Percentiles rank a stretch among this genome's conserved stretches.
These are phyloP conservation scores for Pascua sp. DNA, from an alignment of 1,284 basidiomycete species.

Conservation along the genomic window DNA sequence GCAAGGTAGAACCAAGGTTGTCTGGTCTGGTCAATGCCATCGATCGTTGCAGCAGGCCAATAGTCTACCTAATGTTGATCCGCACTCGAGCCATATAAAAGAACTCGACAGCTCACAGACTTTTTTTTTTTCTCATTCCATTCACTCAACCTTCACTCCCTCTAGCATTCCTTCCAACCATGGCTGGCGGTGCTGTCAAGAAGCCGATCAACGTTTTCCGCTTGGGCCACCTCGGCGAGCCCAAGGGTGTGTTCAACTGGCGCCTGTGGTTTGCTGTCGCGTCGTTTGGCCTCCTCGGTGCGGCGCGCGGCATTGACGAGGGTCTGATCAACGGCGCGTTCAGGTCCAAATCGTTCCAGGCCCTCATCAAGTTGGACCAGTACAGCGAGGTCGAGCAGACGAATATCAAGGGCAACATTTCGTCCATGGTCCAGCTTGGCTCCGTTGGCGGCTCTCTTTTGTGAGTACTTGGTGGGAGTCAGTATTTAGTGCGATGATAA, in stretches of 20 bases:
- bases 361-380: constrained; percentile 3
- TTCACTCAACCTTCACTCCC: neutral
- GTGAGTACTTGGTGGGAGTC: constrained; percentile 2
- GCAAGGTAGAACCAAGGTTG: too few species aligned
- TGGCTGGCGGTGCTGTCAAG: constrained; percentile 13
- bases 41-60: too few species aligned
- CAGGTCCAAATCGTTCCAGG: constrained; percentile 9
- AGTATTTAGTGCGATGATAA: neutral
- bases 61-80: too few species aligned
- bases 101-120: too few species aligned
- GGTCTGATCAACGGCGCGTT: constrained; percentile 11
- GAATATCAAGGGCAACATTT: constrained; percentile 12
- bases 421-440: constrained; percentile 9
- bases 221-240: constrained; percentile 12
- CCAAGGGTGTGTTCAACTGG: constrained; percentile 15
- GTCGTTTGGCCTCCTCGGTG: constrained; percentile 11
- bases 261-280: constrained; percentile 10
- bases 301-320: constrained; percentile 12
- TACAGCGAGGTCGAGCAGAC: constrained; percentile 10
- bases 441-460: constrained; percentile 9
- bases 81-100: too few species aligned
- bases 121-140: too few species aligned
- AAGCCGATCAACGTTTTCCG: constrained; percentile 15
- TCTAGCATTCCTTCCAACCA: neutral
- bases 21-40: too few species aligned